A percentile compares a stretch with the other conserved stretches of the same genome.
Conservation (phyloP, 768 basidiomycete genomes). For the Mycena polygramma region DNA sequence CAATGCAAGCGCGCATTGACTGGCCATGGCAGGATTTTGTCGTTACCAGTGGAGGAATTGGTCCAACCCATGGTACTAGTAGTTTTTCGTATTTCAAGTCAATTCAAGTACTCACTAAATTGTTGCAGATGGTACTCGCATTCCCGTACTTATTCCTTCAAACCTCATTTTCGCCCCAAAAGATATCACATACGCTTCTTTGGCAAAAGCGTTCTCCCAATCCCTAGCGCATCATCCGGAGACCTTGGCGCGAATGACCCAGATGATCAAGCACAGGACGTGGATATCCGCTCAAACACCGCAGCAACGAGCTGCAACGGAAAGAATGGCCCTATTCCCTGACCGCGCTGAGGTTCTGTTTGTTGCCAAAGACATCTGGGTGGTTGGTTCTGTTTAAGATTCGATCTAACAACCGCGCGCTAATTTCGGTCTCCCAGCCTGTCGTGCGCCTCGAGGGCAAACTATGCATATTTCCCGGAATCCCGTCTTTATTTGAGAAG, state of each 20-base stretch:
- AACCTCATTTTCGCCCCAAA: conserved; percentile 40
- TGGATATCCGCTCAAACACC: conserved; percentile 74
- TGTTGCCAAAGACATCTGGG: conserved; percentile 87
- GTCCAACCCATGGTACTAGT: conserved; percentile 77
- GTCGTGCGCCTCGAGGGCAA: conserved; percentile 89
- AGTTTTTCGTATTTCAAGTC: too few relatives aligned
- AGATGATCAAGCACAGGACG: conserved; percentile 66
- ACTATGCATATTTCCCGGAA: conserved; percentile 93
- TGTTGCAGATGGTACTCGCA: conserved; percentile 58
- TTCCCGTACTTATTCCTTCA: conserved; percentile 3
- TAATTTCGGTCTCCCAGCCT: conserved; percentile 61
- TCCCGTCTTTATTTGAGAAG: conserved; percentile 86
- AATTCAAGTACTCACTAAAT: background rate
- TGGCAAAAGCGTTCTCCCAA: conserved; percentile 87
- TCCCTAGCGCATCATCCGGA: conserved; percentile 81
- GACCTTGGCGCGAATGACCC: conserved; percentile 80
- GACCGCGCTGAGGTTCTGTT: conserved; percentile 83
- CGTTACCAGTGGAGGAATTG: conserved; percentile 91
- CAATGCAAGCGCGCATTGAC: background rate
- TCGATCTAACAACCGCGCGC: conserved; percentile 8
- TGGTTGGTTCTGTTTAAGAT: conserved; percentile 60
- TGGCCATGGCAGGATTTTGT: conserved; percentile 73
- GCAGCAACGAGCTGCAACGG: conserved; percentile 81
- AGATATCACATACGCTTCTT: conserved; percentile 91
- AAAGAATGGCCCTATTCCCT: conserved; percentile 94